Base-by-base conservation (phyloP, 129 eudicot species). In the Centrapalus pauciflorus region DNA sequence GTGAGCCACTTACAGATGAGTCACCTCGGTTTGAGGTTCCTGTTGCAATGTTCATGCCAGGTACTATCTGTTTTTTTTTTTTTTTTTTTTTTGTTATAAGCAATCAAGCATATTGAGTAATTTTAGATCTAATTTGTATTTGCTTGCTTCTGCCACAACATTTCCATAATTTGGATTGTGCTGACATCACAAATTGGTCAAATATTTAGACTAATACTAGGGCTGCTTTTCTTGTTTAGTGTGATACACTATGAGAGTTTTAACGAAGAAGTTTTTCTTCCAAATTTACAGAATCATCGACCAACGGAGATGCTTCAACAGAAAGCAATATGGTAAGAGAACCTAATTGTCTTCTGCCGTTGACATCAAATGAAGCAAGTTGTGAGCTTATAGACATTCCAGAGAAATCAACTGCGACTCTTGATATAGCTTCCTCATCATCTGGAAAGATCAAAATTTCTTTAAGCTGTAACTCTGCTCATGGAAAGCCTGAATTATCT, bases 371-470 rank as follows among this genome's bases (percentile, higher is more conserved):
- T 72, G 66, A 28, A 29, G 41, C 76, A 24, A 70, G 64, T 61
- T 27, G 45, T 43, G 63, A 66, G 57, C 72, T 49, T 4, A 43
- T 55, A 40, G 55, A 30, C 11, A 46, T 50, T 67, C 32, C 51
- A 1, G 81, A 65, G 29, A 73, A 55, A 52, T 21, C 75, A 38
- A 63, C 67, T 35, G 32, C 77, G 25, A 61, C 58, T 48, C 8
- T 79, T 62, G 85, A 84, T 35, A 70, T 90, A 50, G 95, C 95
- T 69, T 84, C 95, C 56, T 82, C 95, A 35, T 72, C 78, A 9
- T 59, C 40, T 1, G 93, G 97, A 25, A 85, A 87, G 77, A 90
- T 87, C 38, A 90, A 84, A 71, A 73, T 90, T 30, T 73, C 80
- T 74, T 13, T 90, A 21, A 77, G 66, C 71, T 84, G 72, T 58